Evolutionary conservation across 2,329 filamentous ascomycete genomes (phyloP).

Genomic region (Pseudogymnoascus sp.): DNA sequence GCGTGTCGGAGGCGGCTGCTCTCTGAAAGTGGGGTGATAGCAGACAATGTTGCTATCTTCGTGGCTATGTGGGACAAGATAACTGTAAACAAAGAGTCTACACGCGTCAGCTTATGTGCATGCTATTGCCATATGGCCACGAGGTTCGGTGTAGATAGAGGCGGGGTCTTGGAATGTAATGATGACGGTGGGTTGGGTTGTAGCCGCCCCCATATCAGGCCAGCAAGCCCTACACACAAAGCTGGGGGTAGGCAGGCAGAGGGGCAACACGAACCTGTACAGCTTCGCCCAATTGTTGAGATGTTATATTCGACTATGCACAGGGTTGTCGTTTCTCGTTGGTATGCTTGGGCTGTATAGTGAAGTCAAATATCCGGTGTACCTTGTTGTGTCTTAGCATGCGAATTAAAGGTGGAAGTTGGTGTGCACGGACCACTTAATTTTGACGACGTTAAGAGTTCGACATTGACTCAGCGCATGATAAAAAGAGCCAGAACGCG

Average conservation of each 20-base stretch:
- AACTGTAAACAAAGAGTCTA: conserved; percentile 4
- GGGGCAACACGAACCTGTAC: neutral
- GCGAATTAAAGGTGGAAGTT: conserved; percentile 9
- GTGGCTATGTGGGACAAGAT: neutral
- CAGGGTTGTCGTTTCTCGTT: conserved; percentile 8
- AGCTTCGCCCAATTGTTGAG: conserved; percentile 7
- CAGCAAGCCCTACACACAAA: conserved; percentile 1
- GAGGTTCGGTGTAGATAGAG: neutral
- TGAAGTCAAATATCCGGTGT: conserved; percentile 8
- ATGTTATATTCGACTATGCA: conserved; percentile 8
- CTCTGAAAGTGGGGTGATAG: conserved; percentile 5
- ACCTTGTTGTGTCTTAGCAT: conserved; percentile 9
- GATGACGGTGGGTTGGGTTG: conserved; percentile 7
- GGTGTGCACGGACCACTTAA: conserved; percentile 5
- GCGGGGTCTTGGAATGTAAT: conserved; percentile 8
- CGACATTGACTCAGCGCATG: conserved; percentile 8
- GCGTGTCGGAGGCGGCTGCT: conserved; percentile 1
- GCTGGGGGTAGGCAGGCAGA: neutral
- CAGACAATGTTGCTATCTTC: conserved; percentile 5
- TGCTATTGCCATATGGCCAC: neutral
- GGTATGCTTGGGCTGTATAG: conserved; percentile 5
- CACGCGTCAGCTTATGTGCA: conserved; percentile 4
- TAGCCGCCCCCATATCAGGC: conserved; percentile 6
- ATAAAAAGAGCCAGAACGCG: conserved; percentile 9
- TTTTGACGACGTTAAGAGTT: conserved; percentile 3